Evolutionary conservation across 2,329 filamentous ascomycete genomes (phyloP).

Genomic region (Trichophyton simii): DNA sequence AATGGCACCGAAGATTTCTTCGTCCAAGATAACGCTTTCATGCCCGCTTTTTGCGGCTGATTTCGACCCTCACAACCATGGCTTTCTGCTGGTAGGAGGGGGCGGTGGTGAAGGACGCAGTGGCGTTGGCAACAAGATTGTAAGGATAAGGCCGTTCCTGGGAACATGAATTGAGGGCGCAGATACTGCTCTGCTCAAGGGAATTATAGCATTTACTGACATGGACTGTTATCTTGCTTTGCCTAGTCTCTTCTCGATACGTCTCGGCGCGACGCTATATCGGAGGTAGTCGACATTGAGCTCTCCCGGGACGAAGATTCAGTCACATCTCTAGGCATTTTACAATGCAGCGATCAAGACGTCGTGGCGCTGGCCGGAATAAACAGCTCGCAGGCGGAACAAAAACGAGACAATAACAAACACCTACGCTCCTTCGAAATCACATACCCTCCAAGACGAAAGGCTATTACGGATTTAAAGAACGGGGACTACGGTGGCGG

Average conservation of each 20-base stretch:
- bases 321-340: constrained; percentile 66
- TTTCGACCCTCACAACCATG: constrained; percentile 70
- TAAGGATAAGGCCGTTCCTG: constrained; percentile 30
- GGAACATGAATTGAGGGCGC: constrained; percentile 2
- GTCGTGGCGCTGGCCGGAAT: constrained; percentile 59
- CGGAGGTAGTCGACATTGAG: constrained; percentile 58
- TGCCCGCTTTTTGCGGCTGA: constrained; percentile 82
- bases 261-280: constrained; percentile 50
- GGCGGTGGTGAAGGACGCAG: constrained; percentile 72
- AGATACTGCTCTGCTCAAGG: not conserved
- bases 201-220: not conserved
- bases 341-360: constrained; percentile 44
- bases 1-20: constrained; percentile 30
- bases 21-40: constrained; percentile 54
- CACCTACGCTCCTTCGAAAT: constrained; percentile 70
- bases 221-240: not conserved
- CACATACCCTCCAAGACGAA: constrained; percentile 39
- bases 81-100: constrained; percentile 67
- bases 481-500: constrained; percentile 9
- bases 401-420: constrained; percentile 64
- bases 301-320: constrained; percentile 79
- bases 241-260: constrained; percentile 57
- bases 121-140: constrained; percentile 79
- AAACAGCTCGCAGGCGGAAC: constrained; percentile 63
- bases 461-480: constrained; percentile 14